Percentiles rank a stretch among this genome's conserved stretches.
Evolutionary conservation across 768 basidiomycete species (phyloP).

Genomic region (Termitomyces sp.): DNA sequence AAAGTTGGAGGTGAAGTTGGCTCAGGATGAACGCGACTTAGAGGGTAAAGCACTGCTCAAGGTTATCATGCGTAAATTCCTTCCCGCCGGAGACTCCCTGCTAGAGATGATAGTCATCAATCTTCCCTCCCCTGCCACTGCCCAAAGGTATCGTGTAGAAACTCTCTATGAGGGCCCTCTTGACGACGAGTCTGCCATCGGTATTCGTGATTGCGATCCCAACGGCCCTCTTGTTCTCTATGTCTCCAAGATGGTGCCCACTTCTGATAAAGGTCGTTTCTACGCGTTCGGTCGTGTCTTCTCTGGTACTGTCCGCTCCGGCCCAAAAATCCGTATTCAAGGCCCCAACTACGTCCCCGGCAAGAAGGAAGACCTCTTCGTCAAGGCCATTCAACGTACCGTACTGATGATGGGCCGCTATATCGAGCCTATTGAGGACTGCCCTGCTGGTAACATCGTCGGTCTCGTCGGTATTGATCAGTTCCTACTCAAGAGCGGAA

Average conservation of each 20-base stretch:
- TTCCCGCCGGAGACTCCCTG: conserved; percentile 97
- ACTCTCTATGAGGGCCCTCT: conserved; percentile 99
- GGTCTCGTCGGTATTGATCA: conserved; percentile 99
- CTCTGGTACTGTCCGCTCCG: conserved; percentile 94
- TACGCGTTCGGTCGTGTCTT: conserved; percentile 99
- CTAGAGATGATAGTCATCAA: conserved; percentile 99
- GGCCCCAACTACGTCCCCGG: conserved; percentile 98
- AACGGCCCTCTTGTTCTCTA: conserved; percentile 95
- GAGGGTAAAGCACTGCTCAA: conserved; percentile 97
- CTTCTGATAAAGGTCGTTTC: conserved; percentile 99
- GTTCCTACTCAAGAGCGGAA: conserved; percentile 99
- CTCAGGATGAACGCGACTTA: conserved; percentile 84
- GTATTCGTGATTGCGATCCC: conserved; percentile 97
- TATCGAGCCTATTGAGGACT: conserved; percentile 98
- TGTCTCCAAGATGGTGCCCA: conserved; percentile 99
- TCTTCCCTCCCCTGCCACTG: conserved; percentile 95
- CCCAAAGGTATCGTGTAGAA: conserved; percentile 98
- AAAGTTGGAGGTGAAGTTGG: conserved; percentile 93
- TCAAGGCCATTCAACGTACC: conserved; percentile 98
- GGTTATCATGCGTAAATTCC: conserved; percentile 98
- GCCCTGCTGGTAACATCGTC: conserved; percentile 97
- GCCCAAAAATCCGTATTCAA: conserved; percentile 99
- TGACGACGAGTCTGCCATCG: conserved; percentile 99
- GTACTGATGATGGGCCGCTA: conserved; percentile 99
- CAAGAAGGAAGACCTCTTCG: conserved; percentile 96